Base-by-base conservation (phyloP, 495 filamentous ascomycete genomes). In the Penicillium parvum region DNA sequence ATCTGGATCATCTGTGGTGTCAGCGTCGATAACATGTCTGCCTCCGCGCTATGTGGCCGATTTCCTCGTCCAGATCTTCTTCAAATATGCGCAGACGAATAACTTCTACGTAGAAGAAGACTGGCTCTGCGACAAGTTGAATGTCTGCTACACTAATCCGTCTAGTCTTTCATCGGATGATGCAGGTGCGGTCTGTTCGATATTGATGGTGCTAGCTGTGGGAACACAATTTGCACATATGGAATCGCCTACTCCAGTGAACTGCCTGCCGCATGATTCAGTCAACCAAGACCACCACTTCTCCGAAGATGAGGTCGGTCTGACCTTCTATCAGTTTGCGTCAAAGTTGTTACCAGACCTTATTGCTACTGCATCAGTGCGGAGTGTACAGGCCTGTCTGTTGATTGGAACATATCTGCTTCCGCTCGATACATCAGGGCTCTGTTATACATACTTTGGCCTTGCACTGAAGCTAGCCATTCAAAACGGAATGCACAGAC, bases 151-250 rank as follows among this genome's bases (percentile, higher is more conserved):
- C 43, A 70, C 60, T 1, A 58, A 68, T 14, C 66, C 69, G 0
- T 53, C 54, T 2, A 62, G 57, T n/a, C 53, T 76, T 3, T 64
- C 65, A 5, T 63, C 64, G n/a, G 63, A 69, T 18, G 74, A 76
- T 53, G 66, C 72, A 1, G 63, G 63, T 3, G 64, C 64, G 1
- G 61, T 74, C 7, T 73, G 72, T 47, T 55, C 66, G n/a, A 65
- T 77, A 9, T 49, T 76, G 22, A 74, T 73, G 68, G 64, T 73
- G 2, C 49, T 77, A 5, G 74, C 74, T 1, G 67, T 77, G 7
- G 74, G 74, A n/a, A 75, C 73, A 3, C 74, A 77, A 45, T 77
- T 74, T 49, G 71, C 72, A 2, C 69, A 77, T 43, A 73, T 77
- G 66, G 71, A 69, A 40, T 70, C 69, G 5, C 48, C 62, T 11